A percentile compares a stretch with the other conserved stretches of the same genome.
These are phyloP conservation scores for Botryosphaeria agaves DNA, from an alignment of 2,329 filamentous ascomycete species.

Conservation along the genomic window DNA sequence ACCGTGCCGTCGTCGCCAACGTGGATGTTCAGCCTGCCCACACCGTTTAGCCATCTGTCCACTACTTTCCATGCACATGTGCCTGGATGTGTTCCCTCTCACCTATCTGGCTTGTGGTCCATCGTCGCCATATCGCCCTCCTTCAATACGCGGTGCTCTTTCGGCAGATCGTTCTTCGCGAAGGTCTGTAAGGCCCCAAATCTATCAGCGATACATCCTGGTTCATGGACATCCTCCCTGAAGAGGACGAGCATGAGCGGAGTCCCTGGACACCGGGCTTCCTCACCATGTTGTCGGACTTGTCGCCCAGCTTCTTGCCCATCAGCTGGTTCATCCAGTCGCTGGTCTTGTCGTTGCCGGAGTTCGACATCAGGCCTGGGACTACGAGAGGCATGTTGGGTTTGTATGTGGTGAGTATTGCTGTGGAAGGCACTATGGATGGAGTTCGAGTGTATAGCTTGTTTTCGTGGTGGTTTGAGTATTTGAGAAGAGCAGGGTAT, in stretches of 20 bases:
- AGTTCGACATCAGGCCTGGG: conserved; percentile 24
- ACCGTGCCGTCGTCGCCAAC: conserved; percentile 30
- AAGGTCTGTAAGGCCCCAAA: conserved; percentile 23
- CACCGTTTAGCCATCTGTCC: not conserved
- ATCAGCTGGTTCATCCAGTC: conserved; percentile 31
- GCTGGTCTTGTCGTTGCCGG: conserved; percentile 15
- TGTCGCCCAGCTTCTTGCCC: conserved; percentile 34
- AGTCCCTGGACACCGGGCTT: not conserved
- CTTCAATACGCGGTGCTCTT: conserved; percentile 28
- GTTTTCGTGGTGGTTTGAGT: no score
- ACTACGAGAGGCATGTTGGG: conserved; percentile 32
- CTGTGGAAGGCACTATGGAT: not conserved
- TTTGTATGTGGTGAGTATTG: not conserved
- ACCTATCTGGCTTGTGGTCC: conserved; percentile 30
- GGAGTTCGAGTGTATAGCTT: no score
- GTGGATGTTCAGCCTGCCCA: conserved; percentile 27
- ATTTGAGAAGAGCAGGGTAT: no score
- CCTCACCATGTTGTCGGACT: conserved; percentile 24
- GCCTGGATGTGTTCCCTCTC: conserved; percentile 1
- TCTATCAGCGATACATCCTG: conserved; percentile 1
- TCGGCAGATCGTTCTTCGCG: conserved; percentile 29
- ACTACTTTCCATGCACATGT: not conserved
- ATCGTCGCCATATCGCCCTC: conserved; percentile 27
- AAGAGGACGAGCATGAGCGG: not conserved
- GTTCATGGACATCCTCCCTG: not conserved